Conservation (phyloP, 768 basidiomycete species). For the Amanita molliuscula region DNA sequence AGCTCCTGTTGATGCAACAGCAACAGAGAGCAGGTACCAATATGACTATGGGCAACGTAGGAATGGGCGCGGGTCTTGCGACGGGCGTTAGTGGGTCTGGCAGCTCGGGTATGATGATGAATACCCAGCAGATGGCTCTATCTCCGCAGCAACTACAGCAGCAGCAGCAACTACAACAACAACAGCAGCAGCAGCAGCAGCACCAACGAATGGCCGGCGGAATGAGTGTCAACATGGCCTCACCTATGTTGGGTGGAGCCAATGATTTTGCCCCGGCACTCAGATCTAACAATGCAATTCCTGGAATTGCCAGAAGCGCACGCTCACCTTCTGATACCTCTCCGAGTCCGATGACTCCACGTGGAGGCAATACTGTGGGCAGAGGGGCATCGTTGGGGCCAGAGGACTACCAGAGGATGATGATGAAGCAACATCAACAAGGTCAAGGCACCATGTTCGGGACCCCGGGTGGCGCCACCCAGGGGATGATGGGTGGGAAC, state of each 20-base stretch:
- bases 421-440: conserved; percentile 29
- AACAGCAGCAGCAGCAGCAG: conserved; percentile 24
- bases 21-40: conserved; percentile 17
- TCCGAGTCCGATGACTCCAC: conserved; percentile 40
- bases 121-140: conserved; percentile 17
- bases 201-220: conserved; percentile 16
- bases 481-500: conserved; percentile 26
- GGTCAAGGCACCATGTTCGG: conserved; percentile 13
- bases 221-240: conserved; percentile 23
- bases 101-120: conserved; percentile 25
- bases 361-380: conserved; percentile 27
- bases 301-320: conserved; percentile 66
- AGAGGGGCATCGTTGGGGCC: conserved; percentile 30
- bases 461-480: conserved; percentile 10
- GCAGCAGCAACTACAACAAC: conserved; percentile 16
- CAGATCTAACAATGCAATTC: conserved; percentile 50
- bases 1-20: conserved; percentile 9
- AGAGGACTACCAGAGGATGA: conserved; percentile 50
- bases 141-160: conserved; percentile 22
- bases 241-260: conserved; percentile 27
- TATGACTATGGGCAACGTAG: conserved; percentile 16
- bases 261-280: conserved; percentile 35
- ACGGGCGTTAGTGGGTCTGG: conserved; percentile 17
- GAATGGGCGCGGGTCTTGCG: conserved; percentile 18
- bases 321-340: conserved; percentile 65